Conservation (phyloP, 768 basidiomycete genomes). For the Boletus huronensis region DNA sequence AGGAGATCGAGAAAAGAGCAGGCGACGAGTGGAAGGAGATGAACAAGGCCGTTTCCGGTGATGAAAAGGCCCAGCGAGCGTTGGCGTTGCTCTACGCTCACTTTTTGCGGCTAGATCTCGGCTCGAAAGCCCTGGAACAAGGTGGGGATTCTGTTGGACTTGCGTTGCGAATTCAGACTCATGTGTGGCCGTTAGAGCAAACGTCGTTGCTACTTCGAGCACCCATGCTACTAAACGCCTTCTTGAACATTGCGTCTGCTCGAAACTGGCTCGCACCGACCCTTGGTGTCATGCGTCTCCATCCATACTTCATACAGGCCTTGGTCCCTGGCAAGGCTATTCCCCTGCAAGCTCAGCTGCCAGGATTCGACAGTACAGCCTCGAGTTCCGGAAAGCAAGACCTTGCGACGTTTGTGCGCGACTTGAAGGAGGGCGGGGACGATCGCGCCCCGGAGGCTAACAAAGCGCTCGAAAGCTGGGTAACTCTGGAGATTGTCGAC, state of each 20-base stretch:
- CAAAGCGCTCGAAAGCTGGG: constrained; percentile 69
- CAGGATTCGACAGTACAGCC: constrained; percentile 52
- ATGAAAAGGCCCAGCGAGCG: constrained; percentile 43
- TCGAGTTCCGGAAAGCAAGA: constrained; percentile 26
- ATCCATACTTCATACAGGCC: constrained; percentile 83
- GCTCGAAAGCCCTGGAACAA: constrained; percentile 50
- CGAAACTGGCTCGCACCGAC: constrained; percentile 89
- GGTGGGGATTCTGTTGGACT: constrained; percentile 44
- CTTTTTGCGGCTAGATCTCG: constrained; percentile 63
- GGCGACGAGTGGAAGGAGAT: constrained; percentile 56
- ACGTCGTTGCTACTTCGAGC: constrained; percentile 63
- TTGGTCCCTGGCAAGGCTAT: constrained; percentile 52
- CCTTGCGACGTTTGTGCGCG: constrained; percentile 14
- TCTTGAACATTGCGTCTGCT: constrained; percentile 77
- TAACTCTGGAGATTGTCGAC: constrained; percentile 72
- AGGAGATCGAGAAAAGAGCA: constrained; percentile 43
- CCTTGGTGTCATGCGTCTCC: constrained; percentile 74
- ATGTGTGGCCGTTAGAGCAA: constrained; percentile 55
- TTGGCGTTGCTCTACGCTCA: constrained; percentile 82
- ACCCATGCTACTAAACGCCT: constrained; percentile 70
- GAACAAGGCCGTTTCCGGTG: constrained; percentile 38
- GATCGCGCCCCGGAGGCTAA: constrained; percentile 28
- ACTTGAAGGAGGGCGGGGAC: constrained; percentile 18
- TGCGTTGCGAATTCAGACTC: neutral
- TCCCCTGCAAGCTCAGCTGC: constrained; percentile 68